phyloP scores from a whole-genome alignment of 1,284 basidiomycete species.

The Macrocystidia cucumis region DNA sequence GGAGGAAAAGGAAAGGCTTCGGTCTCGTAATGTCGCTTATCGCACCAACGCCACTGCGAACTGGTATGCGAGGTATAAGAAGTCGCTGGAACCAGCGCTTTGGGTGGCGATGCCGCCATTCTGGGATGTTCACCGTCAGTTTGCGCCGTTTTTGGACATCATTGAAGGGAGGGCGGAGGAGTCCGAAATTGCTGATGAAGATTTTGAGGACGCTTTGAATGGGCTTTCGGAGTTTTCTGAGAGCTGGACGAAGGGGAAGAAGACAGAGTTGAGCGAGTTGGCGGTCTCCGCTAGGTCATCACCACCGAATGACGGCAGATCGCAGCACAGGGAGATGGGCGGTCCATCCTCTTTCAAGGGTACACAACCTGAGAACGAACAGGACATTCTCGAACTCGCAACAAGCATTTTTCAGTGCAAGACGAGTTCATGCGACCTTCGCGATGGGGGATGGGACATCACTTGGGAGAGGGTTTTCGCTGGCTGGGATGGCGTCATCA shows the following conservation, averaged over 20 bases:
- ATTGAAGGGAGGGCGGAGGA: too few species aligned
- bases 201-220: not conserved
- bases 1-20: too few species aligned
- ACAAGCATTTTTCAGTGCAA: constrained; percentile 10
- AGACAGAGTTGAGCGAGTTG: constrained; percentile 4
- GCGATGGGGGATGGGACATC: not conserved
- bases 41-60: constrained; percentile 12
- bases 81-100: not conserved
- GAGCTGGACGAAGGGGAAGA: constrained; percentile 1
- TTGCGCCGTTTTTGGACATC: too few species aligned
- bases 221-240: constrained; percentile 11
- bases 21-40: too few species aligned
- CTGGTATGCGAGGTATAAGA: constrained; percentile 6
- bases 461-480: constrained; percentile 1
- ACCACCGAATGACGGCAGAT: too few species aligned
- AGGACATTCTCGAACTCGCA: constrained; percentile 9
- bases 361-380: too few species aligned
- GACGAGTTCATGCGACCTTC: not conserved
- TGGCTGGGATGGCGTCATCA: constrained; percentile 5
- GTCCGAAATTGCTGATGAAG: too few species aligned
- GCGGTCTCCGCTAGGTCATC: too few species aligned
- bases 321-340: too few species aligned
- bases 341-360: too few species aligned
- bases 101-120: too few species aligned
- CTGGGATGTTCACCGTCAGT: too few species aligned